phyloP scores from a whole-genome alignment of 1,284 basidiomycete genomes.

The Psilocybe mexicana region DNA sequence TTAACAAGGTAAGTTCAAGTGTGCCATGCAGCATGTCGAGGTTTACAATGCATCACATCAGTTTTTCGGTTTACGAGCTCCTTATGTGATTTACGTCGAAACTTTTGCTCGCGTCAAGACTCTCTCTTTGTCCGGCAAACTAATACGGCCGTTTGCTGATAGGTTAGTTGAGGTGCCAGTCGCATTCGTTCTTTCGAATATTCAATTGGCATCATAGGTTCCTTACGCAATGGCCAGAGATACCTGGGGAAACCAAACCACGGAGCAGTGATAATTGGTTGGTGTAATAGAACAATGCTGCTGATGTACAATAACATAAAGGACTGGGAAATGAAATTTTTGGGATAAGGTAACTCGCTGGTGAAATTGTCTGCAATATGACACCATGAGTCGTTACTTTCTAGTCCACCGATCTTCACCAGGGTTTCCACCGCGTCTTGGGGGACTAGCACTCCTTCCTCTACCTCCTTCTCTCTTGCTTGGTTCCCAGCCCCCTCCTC shows the following conservation, averaged over 20 bases:
- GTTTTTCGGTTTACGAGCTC: slow-evolving; percentile 76
- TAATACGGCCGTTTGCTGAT: slow-evolving; percentile 83
- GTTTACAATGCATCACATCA: slow-evolving; percentile 32
- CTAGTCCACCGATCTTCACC: slow-evolving; percentile 80
- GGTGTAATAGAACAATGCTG: slow-evolving; percentile 42
- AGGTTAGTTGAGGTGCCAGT: slow-evolving; percentile 45
- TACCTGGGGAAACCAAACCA: slow-evolving; percentile 16
- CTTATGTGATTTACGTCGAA: slow-evolving; percentile 88
- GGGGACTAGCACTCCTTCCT: slow-evolving; percentile 73
- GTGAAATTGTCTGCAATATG: background rate
- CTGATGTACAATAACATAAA: background rate
- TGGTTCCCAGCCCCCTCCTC: slow-evolving; percentile 82
- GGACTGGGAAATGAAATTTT: background rate
- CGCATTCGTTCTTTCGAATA: slow-evolving; percentile 10
- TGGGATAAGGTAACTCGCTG: background rate
- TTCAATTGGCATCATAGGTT: slow-evolving; percentile 50
- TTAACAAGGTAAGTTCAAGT: slow-evolving; percentile 67
- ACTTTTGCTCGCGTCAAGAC: slow-evolving; percentile 88
- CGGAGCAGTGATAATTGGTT: slow-evolving; percentile 65
- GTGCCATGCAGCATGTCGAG: background rate
- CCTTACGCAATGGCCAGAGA: slow-evolving; percentile 81
- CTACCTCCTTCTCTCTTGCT: slow-evolving; percentile 61
- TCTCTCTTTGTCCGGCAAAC: slow-evolving; percentile 83
- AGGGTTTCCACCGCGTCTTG: slow-evolving; percentile 55
- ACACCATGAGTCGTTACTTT: slow-evolving; percentile 38